Conservation (phyloP, 345 rosid species). For the Salix exigua region DNA sequence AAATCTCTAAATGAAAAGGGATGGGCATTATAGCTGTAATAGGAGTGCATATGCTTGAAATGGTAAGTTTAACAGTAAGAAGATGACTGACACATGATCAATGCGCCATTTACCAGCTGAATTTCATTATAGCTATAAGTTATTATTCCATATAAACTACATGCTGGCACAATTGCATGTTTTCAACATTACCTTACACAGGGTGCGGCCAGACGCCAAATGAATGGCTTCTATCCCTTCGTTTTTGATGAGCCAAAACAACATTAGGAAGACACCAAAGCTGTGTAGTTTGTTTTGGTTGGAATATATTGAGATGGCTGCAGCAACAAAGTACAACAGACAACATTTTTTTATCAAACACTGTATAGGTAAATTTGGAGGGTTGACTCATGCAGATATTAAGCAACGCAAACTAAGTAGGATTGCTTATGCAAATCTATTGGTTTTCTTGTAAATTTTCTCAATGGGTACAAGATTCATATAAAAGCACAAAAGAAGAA, state of each 20-base stretch:
- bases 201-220: conserved; percentile 89
- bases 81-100: not conserved
- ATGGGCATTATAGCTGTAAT: not conserved
- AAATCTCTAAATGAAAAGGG: not conserved
- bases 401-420: not conserved
- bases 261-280: conserved; percentile 99
- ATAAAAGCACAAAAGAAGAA: not conserved
- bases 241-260: conserved; percentile 90
- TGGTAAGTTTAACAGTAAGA: not conserved
- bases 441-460: not conserved
- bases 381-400: too few relatives aligned
- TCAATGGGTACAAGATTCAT: not conserved
- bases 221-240: conserved; percentile 98
- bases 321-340: conserved; percentile 22
- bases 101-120: not conserved
- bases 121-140: not conserved
- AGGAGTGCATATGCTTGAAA: not conserved
- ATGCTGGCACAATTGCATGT: not conserved
- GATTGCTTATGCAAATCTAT: not conserved
- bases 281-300: conserved; percentile 90
- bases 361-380: not conserved
- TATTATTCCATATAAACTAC: conserved; percentile 1
- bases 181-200: conserved; percentile 68
- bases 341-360: not conserved
- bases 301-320: conserved; percentile 71